Evolutionary conservation across 2,329 filamentous ascomycete species (phyloP), one percentile per base, ranked within the genome.

Genomic region (Fusarium sp.): DNA sequence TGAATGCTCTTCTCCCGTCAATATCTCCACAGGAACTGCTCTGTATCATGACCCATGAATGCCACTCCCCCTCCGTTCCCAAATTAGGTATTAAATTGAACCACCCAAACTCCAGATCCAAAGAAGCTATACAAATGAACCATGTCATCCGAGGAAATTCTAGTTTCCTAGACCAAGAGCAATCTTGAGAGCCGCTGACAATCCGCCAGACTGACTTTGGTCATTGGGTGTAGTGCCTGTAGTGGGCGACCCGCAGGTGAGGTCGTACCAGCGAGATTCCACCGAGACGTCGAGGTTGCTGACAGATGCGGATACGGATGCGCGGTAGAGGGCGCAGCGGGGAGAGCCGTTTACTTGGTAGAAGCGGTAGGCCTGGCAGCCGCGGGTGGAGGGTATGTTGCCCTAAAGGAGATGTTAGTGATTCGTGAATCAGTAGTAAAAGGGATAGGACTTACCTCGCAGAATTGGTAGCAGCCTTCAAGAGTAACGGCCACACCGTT

Each of bases 381-480:
- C 78, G 23, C 75, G 65, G 12, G 76, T 77, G 16, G 70, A 66
- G 7, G 74, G 73, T 66, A 76, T 76, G 56, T 74, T 73, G 65
- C 76, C 78, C 78, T 81, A 56, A 46, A 43, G 16, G 34, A n/a
- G 13, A 18, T 8, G 50, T 59, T 39, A 62, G 58, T 27, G 30
- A 4, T 56, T 12, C 18, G 12, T 55, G 7, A 5, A 13, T 10
- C 11, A 31, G 28, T 2, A 34, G 48, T 18, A 6, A 18, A 15
- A 28, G 34, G 16, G 15, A 5, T 15, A 44, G 11, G 7, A 72
- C 73, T 78, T 70, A 79, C 82, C 53, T 70, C 67, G 67, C 82
- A 84, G 74, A 83, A 82, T 63, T 82, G 76, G 72, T 78, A 84
- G 74, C 83, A 84, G 3, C 81, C 82, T 61, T 80, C 73, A 8